Evolutionary conservation across 805 yeast species (phyloP), one percentile per base, ranked within the genome.

Genomic region (Saccharomycopsis olivae): DNA sequence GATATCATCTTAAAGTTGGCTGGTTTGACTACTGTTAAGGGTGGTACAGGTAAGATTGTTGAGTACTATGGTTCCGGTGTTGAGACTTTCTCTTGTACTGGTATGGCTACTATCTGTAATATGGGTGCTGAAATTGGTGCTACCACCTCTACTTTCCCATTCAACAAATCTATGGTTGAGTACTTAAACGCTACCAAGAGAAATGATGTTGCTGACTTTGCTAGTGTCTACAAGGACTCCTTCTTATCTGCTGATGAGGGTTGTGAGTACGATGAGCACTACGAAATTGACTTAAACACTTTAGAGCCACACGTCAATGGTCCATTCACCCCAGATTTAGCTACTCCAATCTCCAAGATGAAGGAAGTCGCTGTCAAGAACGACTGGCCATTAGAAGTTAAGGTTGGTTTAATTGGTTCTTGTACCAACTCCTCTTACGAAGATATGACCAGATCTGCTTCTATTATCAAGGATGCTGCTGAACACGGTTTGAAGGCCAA

Each of bases 41-140:
- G 97, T 69, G 97, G 97, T 66, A 88, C 97, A 42, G 97, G 97
- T 63, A 76, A 76, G 60, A 87, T 88, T 59, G 94, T 89, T 51
- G 97, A 88, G 69, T 88, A 88, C 71, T 88, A 80, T 57, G 97
- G 97, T 62, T 87, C 79, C 40, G 97, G 97, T 73, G 88, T 88
- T 41, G 75, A 81, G 56, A 73, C 89, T 44, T 79, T 88, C 63
- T 83, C 95, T 37, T 86, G 95, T 66, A 89, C 97, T 38, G 97
- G 97, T 74, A 88, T 88, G 97, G 97, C 94, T 61, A 88, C 97
- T 54, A 88, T 88, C 67, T 88, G 97, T 75, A 88, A 88, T 66
- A 88, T 88, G 97, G 97, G 97, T 72, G 97, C 97, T 52, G 97
- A 88, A 68, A 87, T 88, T 53, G 97, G 97, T 68, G 96, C 96